Conservation (phyloP, 75 land plant species). For the Pinus tabuliformis region DNA sequence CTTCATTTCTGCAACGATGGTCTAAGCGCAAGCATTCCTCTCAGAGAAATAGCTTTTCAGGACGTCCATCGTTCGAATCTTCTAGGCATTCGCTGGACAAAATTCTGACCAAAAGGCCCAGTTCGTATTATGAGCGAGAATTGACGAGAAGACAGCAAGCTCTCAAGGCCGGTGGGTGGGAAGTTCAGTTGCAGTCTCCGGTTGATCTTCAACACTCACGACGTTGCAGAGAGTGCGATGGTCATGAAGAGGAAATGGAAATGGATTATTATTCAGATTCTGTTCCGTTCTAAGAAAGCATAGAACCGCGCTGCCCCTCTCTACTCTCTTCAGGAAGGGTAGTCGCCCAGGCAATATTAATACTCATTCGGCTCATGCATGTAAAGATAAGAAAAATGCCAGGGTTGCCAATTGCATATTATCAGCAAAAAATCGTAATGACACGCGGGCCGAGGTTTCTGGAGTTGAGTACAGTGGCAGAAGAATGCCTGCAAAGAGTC, state of each 20-base stretch:
- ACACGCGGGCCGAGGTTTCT: neutral
- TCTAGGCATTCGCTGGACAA: neutral
- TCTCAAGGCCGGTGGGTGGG: slow-evolving; percentile 1
- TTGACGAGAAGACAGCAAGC: neutral
- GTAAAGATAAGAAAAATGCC: neutral
- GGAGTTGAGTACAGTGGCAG: neutral
- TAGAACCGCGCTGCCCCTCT: neutral
- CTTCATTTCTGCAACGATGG: neutral
- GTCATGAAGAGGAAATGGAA: neutral
- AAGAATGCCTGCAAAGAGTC: neutral
- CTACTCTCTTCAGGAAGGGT: neutral
- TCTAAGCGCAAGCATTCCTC: neutral
- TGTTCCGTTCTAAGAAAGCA: neutral
- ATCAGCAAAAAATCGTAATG: neutral
- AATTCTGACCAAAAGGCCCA: neutral
- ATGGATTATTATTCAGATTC: neutral
- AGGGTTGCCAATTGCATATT: neutral
- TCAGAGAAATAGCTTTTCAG: neutral
- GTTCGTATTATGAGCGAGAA: neutral
- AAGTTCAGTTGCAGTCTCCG: neutral
- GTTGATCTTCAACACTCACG: neutral
- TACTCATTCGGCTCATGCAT: neutral
- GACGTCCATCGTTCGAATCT: neutral
- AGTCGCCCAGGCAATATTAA: neutral
- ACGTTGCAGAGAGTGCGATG: neutral